Evolutionary conservation across 164 flowering plant genomes (phyloP), one percentile per base, ranked within the genome.

Genomic region (Echeveria elegans): DNA sequence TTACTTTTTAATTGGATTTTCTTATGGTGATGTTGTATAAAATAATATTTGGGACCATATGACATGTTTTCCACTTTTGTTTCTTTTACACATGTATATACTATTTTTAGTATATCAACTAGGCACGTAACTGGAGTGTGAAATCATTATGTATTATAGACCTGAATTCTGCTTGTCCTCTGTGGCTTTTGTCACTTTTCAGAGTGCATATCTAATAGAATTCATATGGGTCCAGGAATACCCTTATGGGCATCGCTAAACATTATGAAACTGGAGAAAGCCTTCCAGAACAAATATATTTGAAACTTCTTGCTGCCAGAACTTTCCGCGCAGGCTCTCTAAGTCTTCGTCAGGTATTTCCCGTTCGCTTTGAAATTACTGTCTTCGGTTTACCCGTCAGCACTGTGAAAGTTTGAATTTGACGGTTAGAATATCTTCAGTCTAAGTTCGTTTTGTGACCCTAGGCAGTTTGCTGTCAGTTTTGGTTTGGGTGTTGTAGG

Each of bases 211-310:
- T 56, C 61, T 56, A 14, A 56, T 3, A 2, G 18, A 28, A 14
- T 5, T 56, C 32, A 14, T 28, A 26, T 56, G 61, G 32, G 26
- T 80, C 62, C 75, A 94, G 99, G 83, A 89, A 86, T 72, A 88
- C 96, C 24, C 72, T 94, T 66, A 83, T 89, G 96, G 74, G 89
- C 81, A 83, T 95, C 64, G 99, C 97, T 53, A 92, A 88, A 77
- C 97, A 95, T 77, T 90, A 85, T 81, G 94, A 92, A 84, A 88
- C 97, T 69, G 97, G 97, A 60, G 97, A 88, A 73, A 80, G 71
- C 72, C 96, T 95, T 40, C 97, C 96, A 28, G 99, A 92, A 76
- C 97, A 85, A 21, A 80, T 86, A 48, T 95, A 84, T 75, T 59
- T 63, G 76, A 92, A 87, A 79, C 88, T 95, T 71, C 90, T 92